These are phyloP conservation scores for Arthrobotrys iridis DNA, from an alignment of 2,329 filamentous ascomycete genomes.

Conservation along the genomic window DNA sequence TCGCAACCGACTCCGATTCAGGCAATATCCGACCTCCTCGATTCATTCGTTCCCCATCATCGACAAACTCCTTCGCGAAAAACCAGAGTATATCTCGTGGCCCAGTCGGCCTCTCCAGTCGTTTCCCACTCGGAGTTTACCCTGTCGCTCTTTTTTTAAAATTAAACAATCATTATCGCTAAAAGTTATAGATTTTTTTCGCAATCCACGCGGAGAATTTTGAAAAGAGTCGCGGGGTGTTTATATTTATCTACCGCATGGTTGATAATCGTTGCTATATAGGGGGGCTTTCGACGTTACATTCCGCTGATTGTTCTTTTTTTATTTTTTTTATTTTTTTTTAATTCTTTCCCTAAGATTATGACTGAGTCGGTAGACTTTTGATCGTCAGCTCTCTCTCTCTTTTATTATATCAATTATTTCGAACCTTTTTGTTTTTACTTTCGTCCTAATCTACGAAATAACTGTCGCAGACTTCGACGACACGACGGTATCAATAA, in stretches of 20 bases:
- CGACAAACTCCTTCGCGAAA: neutral
- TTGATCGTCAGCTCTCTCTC: neutral
- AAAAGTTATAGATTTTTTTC: neutral
- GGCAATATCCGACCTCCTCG: too few relatives aligned
- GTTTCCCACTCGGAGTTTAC: too few relatives aligned
- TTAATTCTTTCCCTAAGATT: neutral
- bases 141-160: too few relatives aligned
- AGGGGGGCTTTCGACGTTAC: constrained; percentile 43
- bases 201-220: neutral
- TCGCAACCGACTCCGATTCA: too few relatives aligned
- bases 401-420: neutral
- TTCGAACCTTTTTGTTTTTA: neutral
- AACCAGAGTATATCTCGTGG: too few relatives aligned
- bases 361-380: neutral
- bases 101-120: neutral
- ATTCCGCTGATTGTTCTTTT: constrained; percentile 22
- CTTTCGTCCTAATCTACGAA: too few relatives aligned
- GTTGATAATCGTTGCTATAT: constrained; percentile 14
- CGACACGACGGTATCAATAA: too few relatives aligned
- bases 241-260: too few relatives aligned
- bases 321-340: neutral
- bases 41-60: neutral
- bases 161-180: neutral
- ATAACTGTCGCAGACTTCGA: too few relatives aligned
- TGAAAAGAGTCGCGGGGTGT: too few relatives aligned